Conservation (phyloP, 495 filamentous ascomycete genomes). For the Margaritispora aquatica region DNA sequence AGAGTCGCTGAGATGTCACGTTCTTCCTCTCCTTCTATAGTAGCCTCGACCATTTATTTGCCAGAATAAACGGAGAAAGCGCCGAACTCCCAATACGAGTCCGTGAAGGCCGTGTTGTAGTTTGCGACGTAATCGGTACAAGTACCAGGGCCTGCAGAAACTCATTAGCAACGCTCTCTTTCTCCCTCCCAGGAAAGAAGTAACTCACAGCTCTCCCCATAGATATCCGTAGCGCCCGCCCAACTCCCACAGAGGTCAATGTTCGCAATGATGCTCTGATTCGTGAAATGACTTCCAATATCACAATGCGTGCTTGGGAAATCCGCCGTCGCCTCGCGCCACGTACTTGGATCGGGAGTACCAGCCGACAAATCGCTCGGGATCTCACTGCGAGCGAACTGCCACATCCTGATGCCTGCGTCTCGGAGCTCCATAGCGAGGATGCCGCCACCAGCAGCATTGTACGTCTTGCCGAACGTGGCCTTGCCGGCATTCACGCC, state of each 20-base stretch:
- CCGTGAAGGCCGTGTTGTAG: slow-evolving; percentile 51
- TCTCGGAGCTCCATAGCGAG: slow-evolving; percentile 58
- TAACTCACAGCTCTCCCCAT: slow-evolving; percentile 32
- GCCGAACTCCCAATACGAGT: slow-evolving; percentile 64
- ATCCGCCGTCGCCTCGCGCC: slow-evolving; percentile 51
- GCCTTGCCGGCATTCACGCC: slow-evolving; percentile 20
- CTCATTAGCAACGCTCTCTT: not conserved
- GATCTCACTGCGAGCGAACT: slow-evolving; percentile 42
- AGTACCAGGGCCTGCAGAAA: slow-evolving; percentile 33
- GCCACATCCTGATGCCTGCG: slow-evolving; percentile 55
- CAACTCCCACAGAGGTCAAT: slow-evolving; percentile 65
- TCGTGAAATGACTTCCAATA: slow-evolving; percentile 51
- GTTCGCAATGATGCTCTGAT: slow-evolving; percentile 62
- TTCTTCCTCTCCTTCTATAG: not conserved
- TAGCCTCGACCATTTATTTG: not conserved
- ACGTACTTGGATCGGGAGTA: slow-evolving; percentile 50
- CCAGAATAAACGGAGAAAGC: slow-evolving; percentile 51
- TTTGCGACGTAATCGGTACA: slow-evolving; percentile 59
- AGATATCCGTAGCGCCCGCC: slow-evolving; percentile 36
- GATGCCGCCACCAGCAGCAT: slow-evolving; percentile 53
- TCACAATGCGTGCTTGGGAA: slow-evolving; percentile 55
- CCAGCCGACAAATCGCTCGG: slow-evolving; percentile 45
- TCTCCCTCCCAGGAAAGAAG: not conserved
- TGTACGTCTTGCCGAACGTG: slow-evolving; percentile 53
- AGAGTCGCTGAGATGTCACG: no score